Evolutionary conservation across 2,329 filamentous ascomycete species (phyloP).

Genomic region (Fusarium concolor): DNA sequence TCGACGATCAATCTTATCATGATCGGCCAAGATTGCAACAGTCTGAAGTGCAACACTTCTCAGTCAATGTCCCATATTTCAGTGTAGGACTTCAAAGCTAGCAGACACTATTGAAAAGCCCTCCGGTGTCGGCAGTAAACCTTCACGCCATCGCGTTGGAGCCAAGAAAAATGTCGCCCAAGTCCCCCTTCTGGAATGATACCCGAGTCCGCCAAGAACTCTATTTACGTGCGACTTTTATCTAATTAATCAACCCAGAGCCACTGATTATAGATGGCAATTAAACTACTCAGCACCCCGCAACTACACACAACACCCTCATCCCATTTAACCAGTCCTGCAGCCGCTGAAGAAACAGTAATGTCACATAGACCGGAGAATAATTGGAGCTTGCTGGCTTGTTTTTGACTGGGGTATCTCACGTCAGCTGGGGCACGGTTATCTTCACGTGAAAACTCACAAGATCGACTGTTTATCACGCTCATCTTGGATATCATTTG

Average conservation of each 20-base stretch:
- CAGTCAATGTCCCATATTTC: background rate
- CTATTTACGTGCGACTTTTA: slow-evolving; percentile 8
- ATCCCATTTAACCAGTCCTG: slow-evolving; percentile 13
- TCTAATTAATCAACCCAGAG: background rate
- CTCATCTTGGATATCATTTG: no score
- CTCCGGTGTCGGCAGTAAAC: slow-evolving; percentile 9
- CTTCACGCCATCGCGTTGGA: slow-evolving; percentile 12
- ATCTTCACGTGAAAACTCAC: background rate
- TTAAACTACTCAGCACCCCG: slow-evolving; percentile 19
- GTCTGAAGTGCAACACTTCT: background rate
- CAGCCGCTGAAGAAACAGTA: slow-evolving; percentile 19
- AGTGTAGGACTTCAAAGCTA: background rate
- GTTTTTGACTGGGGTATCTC: slow-evolving; percentile 2
- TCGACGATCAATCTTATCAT: background rate
- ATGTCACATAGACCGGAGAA: slow-evolving; percentile 6
- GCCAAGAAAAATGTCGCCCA: slow-evolving; percentile 4
- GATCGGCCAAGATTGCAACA: background rate
- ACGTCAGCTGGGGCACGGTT: slow-evolving; percentile 11
- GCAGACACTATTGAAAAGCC: background rate
- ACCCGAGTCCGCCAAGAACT: slow-evolving; percentile 1
- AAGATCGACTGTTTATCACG: slow-evolving; percentile 6
- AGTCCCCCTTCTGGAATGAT: slow-evolving; percentile 20
- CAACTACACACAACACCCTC: slow-evolving; percentile 16
- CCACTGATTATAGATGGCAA: slow-evolving; percentile 8
- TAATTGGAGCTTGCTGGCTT: slow-evolving; percentile 14